Conservation (phyloP, 805 yeast genomes). For the Torulaspora franciscae region DNA sequence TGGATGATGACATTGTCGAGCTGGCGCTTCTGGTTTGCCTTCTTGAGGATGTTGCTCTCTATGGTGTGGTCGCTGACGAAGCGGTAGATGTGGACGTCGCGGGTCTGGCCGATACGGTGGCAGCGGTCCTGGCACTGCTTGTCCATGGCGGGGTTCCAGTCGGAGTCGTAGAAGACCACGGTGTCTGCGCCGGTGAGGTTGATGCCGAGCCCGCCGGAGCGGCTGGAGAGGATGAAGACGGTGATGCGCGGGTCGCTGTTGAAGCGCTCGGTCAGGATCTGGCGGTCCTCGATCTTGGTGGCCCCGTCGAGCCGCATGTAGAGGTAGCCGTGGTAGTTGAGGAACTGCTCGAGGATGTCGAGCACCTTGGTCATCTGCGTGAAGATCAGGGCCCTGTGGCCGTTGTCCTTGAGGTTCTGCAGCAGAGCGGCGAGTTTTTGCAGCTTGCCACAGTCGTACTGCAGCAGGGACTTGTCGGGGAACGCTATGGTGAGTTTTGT, state of each 20-base stretch:
- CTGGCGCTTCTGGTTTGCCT: conserved; percentile 92
- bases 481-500: conserved; percentile 86
- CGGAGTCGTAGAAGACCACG: conserved; percentile 95
- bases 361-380: conserved; percentile 98
- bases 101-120: conserved; percentile 96
- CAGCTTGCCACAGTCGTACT: conserved; percentile 94
- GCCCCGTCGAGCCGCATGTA: conserved; percentile 97
- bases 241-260: conserved; percentile 81
- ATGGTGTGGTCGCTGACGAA: conserved; percentile 95
- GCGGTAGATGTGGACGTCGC: conserved; percentile 96
- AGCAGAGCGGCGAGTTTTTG: conserved; percentile 76
- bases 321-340: conserved; percentile 90
- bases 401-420: conserved; percentile 72
- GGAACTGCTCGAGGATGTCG: conserved; percentile 86
- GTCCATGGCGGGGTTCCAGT: conserved; percentile 99
- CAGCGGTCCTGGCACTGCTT: conserved; percentile 98
- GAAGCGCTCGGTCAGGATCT: conserved; percentile 85
- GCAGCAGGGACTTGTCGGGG: conserved; percentile 88
- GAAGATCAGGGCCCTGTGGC: conserved; percentile 91
- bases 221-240: conserved; percentile 85
- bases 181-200: conserved; percentile 98
- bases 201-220: conserved; percentile 98
- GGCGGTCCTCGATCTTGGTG: conserved; percentile 95
- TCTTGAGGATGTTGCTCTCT: conserved; percentile 87
- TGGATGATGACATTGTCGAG: conserved; percentile 93